Evolutionary conservation across 371 early-diverging fungal species (phyloP), one percentile per base, ranked within the genome.

Genomic region (Saksenaea vasiformis): DNA sequence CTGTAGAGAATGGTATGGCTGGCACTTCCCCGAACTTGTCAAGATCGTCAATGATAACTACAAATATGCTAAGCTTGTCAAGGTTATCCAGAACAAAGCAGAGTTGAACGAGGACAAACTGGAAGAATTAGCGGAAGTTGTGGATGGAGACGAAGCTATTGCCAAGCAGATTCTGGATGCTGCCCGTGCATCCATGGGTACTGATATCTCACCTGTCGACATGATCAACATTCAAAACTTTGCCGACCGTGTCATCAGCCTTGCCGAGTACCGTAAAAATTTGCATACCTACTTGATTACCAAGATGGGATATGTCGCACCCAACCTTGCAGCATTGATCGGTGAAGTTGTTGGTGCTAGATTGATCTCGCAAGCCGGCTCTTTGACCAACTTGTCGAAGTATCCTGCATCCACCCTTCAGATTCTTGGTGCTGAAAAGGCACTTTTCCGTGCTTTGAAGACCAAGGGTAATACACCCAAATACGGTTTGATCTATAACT

Each of bases 361-460:
- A 64, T 78, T 99, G 58, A 97, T 99, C 76, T 85, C 95, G 7
- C 96, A 97, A 76, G 97, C 98, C 54, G 99, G 99, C 61, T 93
- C 94, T n/a, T 79, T 99, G 69, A 93, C 95, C 59, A 99, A 98
- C 85, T 85, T 99, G 54, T 88, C 94, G 66, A 98, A 99, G 84
- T 94, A 91, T 73, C 99, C 99, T 35, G 96, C 99, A 47, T 95
- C 95, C 17, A 99, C 99, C 31, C 90, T 99, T 31, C 99, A 99
- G 86, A 95, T 99, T 70, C 85, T 99, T 27, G 99, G 99, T 71
- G 99, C 99, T 58, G 99, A 99, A 78, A 98, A 98, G 89, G 98
- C 98, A 26, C 91, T 98, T 43, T 98, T 97, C 91, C 84, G 97
- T 67, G 97, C 99, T 24, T 84, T 99, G 67, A 99, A 99, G 87